Conservation (phyloP, 805 yeast genomes). For the Saccharomycopsis sp. region DNA sequence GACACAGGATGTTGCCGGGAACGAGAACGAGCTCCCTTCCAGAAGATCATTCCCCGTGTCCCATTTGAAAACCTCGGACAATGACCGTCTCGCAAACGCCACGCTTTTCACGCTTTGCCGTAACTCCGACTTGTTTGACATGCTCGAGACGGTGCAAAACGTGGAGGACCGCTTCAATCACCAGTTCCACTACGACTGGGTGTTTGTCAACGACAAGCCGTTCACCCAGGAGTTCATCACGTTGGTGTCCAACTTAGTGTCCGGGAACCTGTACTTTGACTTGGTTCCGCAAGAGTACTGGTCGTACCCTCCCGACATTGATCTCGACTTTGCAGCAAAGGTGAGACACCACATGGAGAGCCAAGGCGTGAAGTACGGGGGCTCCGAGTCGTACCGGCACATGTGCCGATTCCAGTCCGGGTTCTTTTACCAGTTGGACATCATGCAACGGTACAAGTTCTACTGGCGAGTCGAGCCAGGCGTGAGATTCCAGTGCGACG, state of each 20-base stretch:
- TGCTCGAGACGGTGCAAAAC: conserved; percentile 45
- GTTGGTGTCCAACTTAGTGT: conserved; percentile 41
- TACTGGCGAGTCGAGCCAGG: conserved; percentile 94
- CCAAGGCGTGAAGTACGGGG: conserved; percentile 62
- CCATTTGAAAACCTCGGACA: too few relatives aligned
- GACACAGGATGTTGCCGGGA: too few relatives aligned
- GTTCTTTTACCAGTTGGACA: conserved; percentile 64
- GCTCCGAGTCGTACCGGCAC: conserved; percentile 67
- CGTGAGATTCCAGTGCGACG: conserved; percentile 63
- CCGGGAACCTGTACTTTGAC: conserved; percentile 68
- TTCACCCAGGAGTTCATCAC: conserved; percentile 64
- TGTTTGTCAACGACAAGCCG: conserved; percentile 74
- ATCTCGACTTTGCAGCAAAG: conserved; percentile 56
- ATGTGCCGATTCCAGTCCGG: conserved; percentile 90
- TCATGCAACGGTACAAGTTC: conserved; percentile 63
- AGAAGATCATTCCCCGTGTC: too few relatives aligned
- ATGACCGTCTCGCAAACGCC: conserved; percentile 26
- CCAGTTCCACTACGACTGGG: conserved; percentile 81
- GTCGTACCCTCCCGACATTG: conserved; percentile 79
- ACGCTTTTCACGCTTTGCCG: conserved; percentile 48
- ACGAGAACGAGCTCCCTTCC: too few relatives aligned
- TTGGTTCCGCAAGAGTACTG: conserved; percentile 70
- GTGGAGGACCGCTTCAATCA: conserved; percentile 76
- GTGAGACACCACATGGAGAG: conserved; percentile 50
- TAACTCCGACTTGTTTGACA: conserved; percentile 43